Conservation (phyloP, 306 rosid genomes). For the Delonix regia region DNA sequence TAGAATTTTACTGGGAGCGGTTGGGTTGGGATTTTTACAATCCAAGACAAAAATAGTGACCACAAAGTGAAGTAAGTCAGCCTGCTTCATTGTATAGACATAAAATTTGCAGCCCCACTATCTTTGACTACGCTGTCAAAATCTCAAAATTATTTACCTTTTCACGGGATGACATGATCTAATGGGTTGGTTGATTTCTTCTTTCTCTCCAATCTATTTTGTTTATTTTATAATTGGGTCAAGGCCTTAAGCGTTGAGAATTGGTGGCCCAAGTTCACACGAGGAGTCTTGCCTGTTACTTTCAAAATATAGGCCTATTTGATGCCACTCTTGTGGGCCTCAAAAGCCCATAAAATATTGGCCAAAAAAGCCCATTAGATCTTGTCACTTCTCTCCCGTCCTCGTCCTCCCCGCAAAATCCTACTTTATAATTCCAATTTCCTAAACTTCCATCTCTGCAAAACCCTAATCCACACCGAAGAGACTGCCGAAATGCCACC, state of each 20-base stretch:
- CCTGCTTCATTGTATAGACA: too few relatives aligned
- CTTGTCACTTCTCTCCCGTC: not conserved
- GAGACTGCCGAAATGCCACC: slow-evolving; percentile 54
- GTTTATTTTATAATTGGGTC: not conserved
- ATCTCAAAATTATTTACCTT: too few relatives aligned
- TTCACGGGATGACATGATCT: too few relatives aligned
- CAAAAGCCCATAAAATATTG: not conserved
- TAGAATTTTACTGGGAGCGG: too few relatives aligned
- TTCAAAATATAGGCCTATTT: not conserved
- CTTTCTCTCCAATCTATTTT: too few relatives aligned
- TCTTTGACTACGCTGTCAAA: too few relatives aligned
- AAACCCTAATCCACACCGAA: not conserved
- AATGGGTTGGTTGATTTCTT: not conserved
- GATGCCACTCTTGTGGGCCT: not conserved
- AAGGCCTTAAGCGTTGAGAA: not conserved
- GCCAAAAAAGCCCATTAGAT: not conserved
- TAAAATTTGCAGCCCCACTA: too few relatives aligned
- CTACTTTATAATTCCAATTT: not conserved
- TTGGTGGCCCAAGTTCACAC: too few relatives aligned
- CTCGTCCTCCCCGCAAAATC: not conserved
- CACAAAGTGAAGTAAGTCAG: too few relatives aligned
- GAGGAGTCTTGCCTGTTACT: not conserved
- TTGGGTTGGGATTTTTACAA: not conserved
- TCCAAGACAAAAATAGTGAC: not conserved
- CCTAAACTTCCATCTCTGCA: not conserved